phyloP scores from a whole-genome alignment of 2,329 filamentous ascomycete genomes.

The Penicillium fuscoglaucum region DNA sequence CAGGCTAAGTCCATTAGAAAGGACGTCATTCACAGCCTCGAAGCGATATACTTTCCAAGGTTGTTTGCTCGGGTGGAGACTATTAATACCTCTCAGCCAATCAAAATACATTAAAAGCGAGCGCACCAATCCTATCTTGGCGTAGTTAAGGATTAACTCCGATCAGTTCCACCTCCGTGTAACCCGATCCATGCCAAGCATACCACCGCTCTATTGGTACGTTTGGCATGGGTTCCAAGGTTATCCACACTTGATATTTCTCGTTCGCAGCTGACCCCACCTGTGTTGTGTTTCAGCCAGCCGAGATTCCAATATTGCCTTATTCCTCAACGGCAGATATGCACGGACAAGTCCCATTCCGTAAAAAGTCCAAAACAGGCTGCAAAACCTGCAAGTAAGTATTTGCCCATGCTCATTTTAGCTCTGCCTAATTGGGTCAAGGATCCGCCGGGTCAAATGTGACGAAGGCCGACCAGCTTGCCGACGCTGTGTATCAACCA shows the following conservation, averaged over 20 bases:
- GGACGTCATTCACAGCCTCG: not conserved
- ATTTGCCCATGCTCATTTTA: not conserved
- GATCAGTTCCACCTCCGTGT: not conserved
- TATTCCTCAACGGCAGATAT: conserved; percentile 19
- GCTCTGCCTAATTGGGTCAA: conserved; percentile 8
- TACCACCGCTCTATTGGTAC: too few relatives aligned
- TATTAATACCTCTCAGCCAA: not conserved
- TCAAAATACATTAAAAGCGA: conserved; percentile 7
- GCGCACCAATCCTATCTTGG: conserved; percentile 5
- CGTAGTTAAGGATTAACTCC: conserved; percentile 3
- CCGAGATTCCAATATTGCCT: not conserved
- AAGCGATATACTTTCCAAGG: too few relatives aligned
- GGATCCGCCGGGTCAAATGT: conserved; percentile 35
- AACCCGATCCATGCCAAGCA: too few relatives aligned
- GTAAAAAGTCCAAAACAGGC: conserved; percentile 28
- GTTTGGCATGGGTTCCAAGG: too few relatives aligned
- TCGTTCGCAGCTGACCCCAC: too few relatives aligned
- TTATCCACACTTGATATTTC: too few relatives aligned
- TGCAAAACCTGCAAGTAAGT: conserved; percentile 37
- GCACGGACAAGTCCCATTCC: conserved; percentile 30
- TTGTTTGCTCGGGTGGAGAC: not conserved
- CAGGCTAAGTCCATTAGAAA: not conserved
- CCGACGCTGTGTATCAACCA: conserved; percentile 36
- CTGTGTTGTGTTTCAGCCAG: too few relatives aligned
- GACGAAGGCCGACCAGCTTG: conserved; percentile 44